Conservation (phyloP, 192 early-diverging fungal genomes). For the Coemansia asiatica region DNA sequence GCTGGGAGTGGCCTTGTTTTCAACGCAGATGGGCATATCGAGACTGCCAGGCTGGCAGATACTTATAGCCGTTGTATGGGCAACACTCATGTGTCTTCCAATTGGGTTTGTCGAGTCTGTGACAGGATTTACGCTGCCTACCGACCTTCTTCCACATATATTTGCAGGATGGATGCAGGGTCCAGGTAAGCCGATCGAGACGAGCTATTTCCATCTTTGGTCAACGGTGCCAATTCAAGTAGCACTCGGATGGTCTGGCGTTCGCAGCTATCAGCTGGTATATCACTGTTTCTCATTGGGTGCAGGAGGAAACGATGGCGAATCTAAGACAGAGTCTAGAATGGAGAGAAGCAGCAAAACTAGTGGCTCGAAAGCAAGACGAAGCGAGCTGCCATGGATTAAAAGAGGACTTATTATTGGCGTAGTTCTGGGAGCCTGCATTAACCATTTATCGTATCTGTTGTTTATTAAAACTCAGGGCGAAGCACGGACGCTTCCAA, state of each 20-base stretch:
- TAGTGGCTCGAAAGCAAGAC: neutral
- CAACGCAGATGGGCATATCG: conserved; percentile 43
- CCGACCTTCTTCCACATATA: conserved; percentile 50
- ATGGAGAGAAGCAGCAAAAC: neutral
- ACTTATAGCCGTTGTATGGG: conserved; percentile 38
- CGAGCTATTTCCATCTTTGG: conserved; percentile 52
- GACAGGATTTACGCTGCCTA: conserved; percentile 46
- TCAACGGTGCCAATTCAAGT: conserved; percentile 46
- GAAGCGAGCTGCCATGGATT: conserved; percentile 35
- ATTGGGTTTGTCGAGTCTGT: conserved; percentile 49
- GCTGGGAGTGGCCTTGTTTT: conserved; percentile 35
- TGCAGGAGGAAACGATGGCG: neutral
- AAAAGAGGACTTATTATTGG: conserved; percentile 39
- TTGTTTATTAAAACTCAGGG: conserved; percentile 20
- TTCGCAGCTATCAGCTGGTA: conserved; percentile 46
- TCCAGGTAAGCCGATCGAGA: conserved; percentile 47
- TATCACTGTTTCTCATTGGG: conserved; percentile 25
- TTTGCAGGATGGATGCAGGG: conserved; percentile 44
- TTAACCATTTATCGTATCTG: conserved; percentile 42
- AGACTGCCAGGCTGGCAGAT: conserved; percentile 45
- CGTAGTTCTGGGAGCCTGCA: conserved; percentile 45
- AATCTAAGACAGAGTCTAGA: neutral
- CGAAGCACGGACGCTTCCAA: conserved; percentile 2
- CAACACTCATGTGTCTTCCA: conserved; percentile 34
- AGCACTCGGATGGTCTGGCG: conserved; percentile 49